Base-by-base conservation (phyloP, 495 filamentous ascomycete species). In the Penicillium antarcticum region DNA sequence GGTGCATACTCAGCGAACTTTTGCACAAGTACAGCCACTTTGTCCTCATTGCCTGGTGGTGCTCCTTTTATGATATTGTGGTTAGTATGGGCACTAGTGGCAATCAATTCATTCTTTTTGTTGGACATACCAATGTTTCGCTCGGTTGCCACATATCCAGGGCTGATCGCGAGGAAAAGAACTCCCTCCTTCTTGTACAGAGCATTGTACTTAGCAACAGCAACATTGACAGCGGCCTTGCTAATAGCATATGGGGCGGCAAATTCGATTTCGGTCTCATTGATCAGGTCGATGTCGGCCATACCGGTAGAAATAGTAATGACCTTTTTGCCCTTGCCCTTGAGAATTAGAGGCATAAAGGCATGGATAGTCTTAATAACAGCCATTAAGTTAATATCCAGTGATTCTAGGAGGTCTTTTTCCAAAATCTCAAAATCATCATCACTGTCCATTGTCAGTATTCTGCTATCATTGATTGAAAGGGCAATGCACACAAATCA, bases 281-380 rank as follows among this genome's bases (percentile, higher is more conserved):
- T 58, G 39, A 66, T 66, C 4, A 76, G 38, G 41, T 81, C 74
- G 14, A 79, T 21, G 49, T 80, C 80, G 1, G 66, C 78, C 19
- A 65, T 21, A 23, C 77, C 81, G 10, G 57, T 72, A 9, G 78
- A 76, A 23, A 85, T 74, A 21, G 72, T 45, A 45, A 85, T 70
- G 44, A 83, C 70, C 51, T 86, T 86, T 60, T 83, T 84, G 21
- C 21, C 55, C 10, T 61, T 56, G 23, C 79, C 77, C n/a, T 68
- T 65, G 3, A 63, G 58, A 52, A 84, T 67, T 0, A 83, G 68
- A 5, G 81, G 78, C 3, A 80, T 26, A 62, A 80, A 84, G n/a
- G 69, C 45, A 58, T 79, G 77, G 57, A 77, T 73, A 1, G 79
- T 62, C 49, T 83, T 70, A 58, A 83, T 63, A 32, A 70, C 69